phyloP scores from a whole-genome alignment of 2,329 filamentous ascomycete species.

The Fusarium irregulare region DNA sequence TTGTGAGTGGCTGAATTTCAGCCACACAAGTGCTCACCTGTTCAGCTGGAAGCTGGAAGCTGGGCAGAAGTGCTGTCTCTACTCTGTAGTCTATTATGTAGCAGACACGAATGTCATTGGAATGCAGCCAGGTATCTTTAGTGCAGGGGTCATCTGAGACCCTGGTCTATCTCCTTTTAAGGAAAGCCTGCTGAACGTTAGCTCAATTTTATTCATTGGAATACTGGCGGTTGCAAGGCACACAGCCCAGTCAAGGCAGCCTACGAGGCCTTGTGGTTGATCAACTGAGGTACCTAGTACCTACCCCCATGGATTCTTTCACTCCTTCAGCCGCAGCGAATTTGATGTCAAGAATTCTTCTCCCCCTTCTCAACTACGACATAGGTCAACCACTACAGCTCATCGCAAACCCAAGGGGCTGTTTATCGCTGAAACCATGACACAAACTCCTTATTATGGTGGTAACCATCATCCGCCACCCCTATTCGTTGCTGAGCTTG shows the following conservation, averaged over 20 bases:
- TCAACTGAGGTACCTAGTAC: not conserved
- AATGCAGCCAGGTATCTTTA: constrained; percentile 26
- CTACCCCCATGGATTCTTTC: not conserved
- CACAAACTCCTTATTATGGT: constrained; percentile 25
- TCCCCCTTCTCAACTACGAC: not conserved
- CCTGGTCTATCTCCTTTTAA: constrained; percentile 24
- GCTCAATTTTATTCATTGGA: constrained; percentile 1
- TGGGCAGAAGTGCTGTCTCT: not conserved
- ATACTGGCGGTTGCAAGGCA: constrained; percentile 8
- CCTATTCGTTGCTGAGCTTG: constrained; percentile 49
- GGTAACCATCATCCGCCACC: constrained; percentile 40
- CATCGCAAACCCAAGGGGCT: not conserved
- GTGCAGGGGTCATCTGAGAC: not conserved
- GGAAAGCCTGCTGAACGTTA: constrained; percentile 19
- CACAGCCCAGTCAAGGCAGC: constrained; percentile 30
- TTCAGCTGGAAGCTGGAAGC: constrained; percentile 4
- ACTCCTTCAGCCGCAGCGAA: not conserved
- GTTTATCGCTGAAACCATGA: constrained; percentile 25
- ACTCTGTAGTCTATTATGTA: not conserved
- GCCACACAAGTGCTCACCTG: constrained; percentile 1
- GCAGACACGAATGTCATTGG: constrained; percentile 8
- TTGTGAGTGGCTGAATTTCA: constrained; percentile 14
- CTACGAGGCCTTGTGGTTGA: constrained; percentile 25
- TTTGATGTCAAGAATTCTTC: not conserved
- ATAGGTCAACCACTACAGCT: not conserved